Evolutionary conservation across 139 green algal species (phyloP), one percentile per base, ranked within the genome.

Genomic region (Zygnema cylindricum): DNA sequence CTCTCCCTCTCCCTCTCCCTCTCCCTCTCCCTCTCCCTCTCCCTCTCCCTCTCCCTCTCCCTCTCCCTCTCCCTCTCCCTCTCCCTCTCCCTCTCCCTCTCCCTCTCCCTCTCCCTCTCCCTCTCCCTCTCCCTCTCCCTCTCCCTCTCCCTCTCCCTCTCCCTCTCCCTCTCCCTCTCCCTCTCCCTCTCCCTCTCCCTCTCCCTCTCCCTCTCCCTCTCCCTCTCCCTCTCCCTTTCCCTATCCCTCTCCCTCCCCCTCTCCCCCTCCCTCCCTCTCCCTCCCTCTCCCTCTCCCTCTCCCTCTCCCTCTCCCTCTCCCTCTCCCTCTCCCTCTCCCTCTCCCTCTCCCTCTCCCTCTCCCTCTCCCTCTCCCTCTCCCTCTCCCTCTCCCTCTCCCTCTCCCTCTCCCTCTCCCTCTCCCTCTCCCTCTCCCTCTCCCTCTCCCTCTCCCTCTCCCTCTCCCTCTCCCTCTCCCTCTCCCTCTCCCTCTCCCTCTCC

Each of bases 401-500:
- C 35, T 1, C 1, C 69, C 1, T 77, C 39, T 42, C 39, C 69
- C 69, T 1, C 35, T 77, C 38, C 69, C 1, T 35, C 39, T 11
- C 1, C 35, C 69, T 1, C 1, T 77, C 39, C 69, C 39, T 1
- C 1, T 77, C 35, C 39, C 38, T 35, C 39, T 35, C 69, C 1
- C 1, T 1, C 39, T 35, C 38, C 35, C 39, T 35, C 35, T 42
- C 69, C 39, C 69, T 42, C 38, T 42, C 1, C 35, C 69, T 33
- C 35, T 33, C 2, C 69, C 69, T 76, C 1, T 76, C 69, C 69
- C 35, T 1, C 0, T 71, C 84, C 69, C 55, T 36, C 84, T 89
- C 30, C 76, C 76, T 89, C 1, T 89, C 84, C 38, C 32, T 38
- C n/a, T 89, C 33, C 43, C 84, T 78, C 32, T 89, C 77, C 16